phyloP scores from a whole-genome alignment of 2,329 filamentous ascomycete genomes.

The Echinosphaeria canescens region DNA sequence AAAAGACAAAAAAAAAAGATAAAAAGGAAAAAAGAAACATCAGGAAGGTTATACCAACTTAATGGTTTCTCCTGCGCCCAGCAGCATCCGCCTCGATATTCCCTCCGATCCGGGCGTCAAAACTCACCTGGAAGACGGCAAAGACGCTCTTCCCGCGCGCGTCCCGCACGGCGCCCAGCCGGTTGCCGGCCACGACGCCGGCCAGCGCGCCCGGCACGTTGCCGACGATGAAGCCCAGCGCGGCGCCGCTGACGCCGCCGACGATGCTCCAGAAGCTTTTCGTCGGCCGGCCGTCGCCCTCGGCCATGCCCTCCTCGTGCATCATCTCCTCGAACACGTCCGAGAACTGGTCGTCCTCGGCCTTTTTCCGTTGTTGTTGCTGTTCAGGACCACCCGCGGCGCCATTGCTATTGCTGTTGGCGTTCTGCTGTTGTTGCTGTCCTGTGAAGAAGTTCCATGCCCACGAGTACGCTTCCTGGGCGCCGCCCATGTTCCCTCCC shows the following conservation, averaged over 20 bases:
- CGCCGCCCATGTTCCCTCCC: slow-evolving; percentile 6
- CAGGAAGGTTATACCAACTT: too few relatives aligned
- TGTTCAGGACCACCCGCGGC: slow-evolving; percentile 14
- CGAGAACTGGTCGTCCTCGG: slow-evolving; percentile 68
- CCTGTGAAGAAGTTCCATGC: slow-evolving; percentile 40
- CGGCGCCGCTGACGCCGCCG: slow-evolving; percentile 70
- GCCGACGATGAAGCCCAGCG: slow-evolving; percentile 84
- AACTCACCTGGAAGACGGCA: slow-evolving; percentile 48
- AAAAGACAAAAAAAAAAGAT: too few relatives aligned
- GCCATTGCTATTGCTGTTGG: slow-evolving; percentile 9
- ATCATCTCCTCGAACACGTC: slow-evolving; percentile 82
- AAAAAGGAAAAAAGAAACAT: too few relatives aligned
- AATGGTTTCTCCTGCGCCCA: too few relatives aligned
- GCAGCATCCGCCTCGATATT: too few relatives aligned
- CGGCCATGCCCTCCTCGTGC: slow-evolving; percentile 64
- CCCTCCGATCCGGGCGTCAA: too few relatives aligned
- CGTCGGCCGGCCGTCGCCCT: slow-evolving; percentile 37
- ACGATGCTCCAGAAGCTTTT: slow-evolving; percentile 71
- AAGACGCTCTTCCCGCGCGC: slow-evolving; percentile 91
- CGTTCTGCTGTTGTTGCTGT: slow-evolving; percentile 5
- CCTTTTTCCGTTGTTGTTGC: slow-evolving; percentile 22
- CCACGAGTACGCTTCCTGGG: slow-evolving; percentile 44
- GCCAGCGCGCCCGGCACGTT: slow-evolving; percentile 81
- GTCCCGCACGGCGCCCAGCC: slow-evolving; percentile 77
- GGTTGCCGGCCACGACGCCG: slow-evolving; percentile 79